Base-by-base conservation (phyloP, 192 early-diverging fungal species). In the Backusella circina region DNA sequence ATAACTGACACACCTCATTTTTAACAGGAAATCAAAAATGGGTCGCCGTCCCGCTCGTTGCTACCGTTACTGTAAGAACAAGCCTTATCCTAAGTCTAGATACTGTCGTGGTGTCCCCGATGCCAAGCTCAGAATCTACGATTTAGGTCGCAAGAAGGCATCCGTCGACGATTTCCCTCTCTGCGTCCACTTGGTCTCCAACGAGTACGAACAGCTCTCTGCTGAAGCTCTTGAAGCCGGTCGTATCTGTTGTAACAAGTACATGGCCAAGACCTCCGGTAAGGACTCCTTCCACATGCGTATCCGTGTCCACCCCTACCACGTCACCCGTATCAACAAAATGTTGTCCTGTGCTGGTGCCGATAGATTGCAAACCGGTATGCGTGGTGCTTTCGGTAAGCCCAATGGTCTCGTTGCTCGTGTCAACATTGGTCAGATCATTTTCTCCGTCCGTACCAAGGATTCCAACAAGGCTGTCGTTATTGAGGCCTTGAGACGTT, bases 271-370 rank as follows among this genome's bases (percentile, higher is more conserved):
- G 91, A 84, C 84, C 65, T 89, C 96, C 36, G 98, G 98, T 68
- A 99, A 99, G 92, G 98, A 98, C 82, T 95, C 96, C 66, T 99
- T 98, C 96, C 98, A 99, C 88, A 88, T 99, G 93, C 92, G 98
- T 77, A 90, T 99, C 74, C 93, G 98, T 80, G 95, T 99, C 75
- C 98, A 98, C 87, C 98, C 97, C 33, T 98, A 94, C 94, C 98
- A 99, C 86, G 98, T 99, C 33, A 87, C 95, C 77, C 95, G 98
- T 75, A 99, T 99, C 93, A 98, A 99, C 93, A 99, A 99, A 90
- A 99, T 99, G 98, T 90, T 98, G 86, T 97, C 96, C 74, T 99
- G 98, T 84, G 98, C 98, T 76, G 98, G 98, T 88, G 97, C 98
- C 77, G 97, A 98, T 97, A 91, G 94, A 87, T 91, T 99, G 76